Evolutionary conservation across 305 asterid genomes (phyloP).

Genomic region (Galium porrigens): DNA sequence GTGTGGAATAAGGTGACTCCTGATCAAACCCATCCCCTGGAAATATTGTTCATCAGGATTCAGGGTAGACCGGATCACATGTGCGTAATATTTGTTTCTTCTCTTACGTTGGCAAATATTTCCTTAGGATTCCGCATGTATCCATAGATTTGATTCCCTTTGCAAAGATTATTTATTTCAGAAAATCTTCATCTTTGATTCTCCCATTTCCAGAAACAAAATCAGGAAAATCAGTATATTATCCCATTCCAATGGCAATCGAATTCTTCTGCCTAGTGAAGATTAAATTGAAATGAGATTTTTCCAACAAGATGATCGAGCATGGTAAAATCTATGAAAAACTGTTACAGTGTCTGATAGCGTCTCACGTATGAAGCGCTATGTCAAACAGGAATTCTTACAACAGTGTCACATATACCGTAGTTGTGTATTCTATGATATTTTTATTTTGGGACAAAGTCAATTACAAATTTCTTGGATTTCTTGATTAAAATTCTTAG

Average conservation of each 20-base stretch:
- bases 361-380: too few relatives aligned
- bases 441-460: neutral
- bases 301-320: too few relatives aligned
- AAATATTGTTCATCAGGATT: neutral
- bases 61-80: neutral
- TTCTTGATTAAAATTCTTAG: neutral
- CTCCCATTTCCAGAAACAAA: neutral
- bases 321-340: too few relatives aligned
- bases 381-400: too few relatives aligned
- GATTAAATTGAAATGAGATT: too few relatives aligned
- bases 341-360: too few relatives aligned
- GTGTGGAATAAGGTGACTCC: neutral
- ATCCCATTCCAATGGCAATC: too few relatives aligned
- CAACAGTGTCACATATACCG: too few relatives aligned
- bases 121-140: conserved; percentile 9
- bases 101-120: conserved; percentile 3
- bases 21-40: neutral
- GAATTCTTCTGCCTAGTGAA: too few relatives aligned
- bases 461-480: neutral
- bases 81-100: neutral
- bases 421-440: too few relatives aligned
- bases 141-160: conserved; percentile 2
- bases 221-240: too few relatives aligned
- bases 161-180: conserved; percentile 1
- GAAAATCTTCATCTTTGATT: conserved; percentile 2